Conservation (phyloP, 768 basidiomycete species). For the Rhizopogon sp. region DNA sequence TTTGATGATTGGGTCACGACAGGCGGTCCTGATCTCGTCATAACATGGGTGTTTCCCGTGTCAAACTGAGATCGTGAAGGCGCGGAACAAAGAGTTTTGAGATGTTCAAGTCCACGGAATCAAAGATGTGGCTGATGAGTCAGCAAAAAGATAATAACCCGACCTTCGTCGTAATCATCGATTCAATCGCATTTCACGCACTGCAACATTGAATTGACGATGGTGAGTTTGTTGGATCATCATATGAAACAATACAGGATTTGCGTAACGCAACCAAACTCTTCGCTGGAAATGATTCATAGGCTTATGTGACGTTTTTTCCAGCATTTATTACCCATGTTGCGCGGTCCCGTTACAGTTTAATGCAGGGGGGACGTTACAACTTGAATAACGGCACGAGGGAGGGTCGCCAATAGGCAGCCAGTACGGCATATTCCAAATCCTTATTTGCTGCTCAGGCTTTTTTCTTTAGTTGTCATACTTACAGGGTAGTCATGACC, state of each 20-base stretch:
- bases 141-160: constrained; percentile 10
- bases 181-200: not conserved
- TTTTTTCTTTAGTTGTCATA: constrained; percentile 14
- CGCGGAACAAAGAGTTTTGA: not conserved
- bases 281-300: constrained; percentile 17
- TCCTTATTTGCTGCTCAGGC: constrained; percentile 12
- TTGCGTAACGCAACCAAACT: constrained; percentile 12
- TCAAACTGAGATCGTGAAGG: constrained; percentile 1
- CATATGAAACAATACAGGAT: constrained; percentile 5
- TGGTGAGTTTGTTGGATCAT: not conserved
- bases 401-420: constrained; percentile 10
- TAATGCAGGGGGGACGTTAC: constrained; percentile 23
- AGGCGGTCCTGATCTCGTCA: constrained; percentile 22
- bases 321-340: constrained; percentile 8
- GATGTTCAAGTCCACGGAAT: constrained; percentile 12
- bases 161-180: not conserved
- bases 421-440: constrained; percentile 16
- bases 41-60: constrained; percentile 9
- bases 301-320: constrained; percentile 22
- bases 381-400: constrained; percentile 19
- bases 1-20: constrained; percentile 12
- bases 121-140: constrained; percentile 17
- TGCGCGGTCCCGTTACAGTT: constrained; percentile 27
- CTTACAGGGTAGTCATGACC: constrained; percentile 19
- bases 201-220: not conserved